A percentile compares a stretch with the other conserved stretches of the same genome.
Evolutionary conservation across 78 protist genomes (phyloP).

Genomic region (Dictyostelium brefeldianum): DNA sequence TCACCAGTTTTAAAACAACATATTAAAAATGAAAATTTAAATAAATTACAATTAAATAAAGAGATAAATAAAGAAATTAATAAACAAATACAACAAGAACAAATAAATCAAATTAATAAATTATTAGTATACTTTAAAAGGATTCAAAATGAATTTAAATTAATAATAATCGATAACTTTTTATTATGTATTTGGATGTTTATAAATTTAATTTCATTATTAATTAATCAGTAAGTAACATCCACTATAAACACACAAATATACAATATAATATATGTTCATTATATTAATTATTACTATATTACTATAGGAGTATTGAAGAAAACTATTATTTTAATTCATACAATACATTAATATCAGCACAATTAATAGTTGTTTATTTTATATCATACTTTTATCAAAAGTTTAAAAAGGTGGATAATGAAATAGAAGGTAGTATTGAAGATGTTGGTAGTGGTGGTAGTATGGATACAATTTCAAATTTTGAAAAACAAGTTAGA

Average conservation of each 20-base stretch:
- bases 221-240: constrained; percentile 24
- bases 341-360: background rate
- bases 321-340: constrained; percentile 10
- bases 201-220: background rate
- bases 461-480: background rate
- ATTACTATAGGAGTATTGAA: constrained; percentile 1
- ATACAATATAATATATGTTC: too few relatives aligned
- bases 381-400: background rate
- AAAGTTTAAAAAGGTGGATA: background rate
- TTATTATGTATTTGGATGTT: constrained; percentile 15
- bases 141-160: background rate
- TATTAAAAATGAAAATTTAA: too few relatives aligned
- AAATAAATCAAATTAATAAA: background rate
- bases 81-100: too few relatives aligned
- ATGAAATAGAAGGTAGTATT: background rate
- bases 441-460: background rate
- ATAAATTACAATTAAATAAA: too few relatives aligned
- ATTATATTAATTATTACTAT: too few relatives aligned
- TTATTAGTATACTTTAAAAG: background rate
- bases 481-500: background rate
- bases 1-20: too few relatives aligned
- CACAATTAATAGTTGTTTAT: background rate
- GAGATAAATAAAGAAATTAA: too few relatives aligned
- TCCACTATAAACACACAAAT: too few relatives aligned
- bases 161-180: background rate